phyloP scores from a whole-genome alignment of 805 yeast species.

The Saturnispora saitoi region DNA sequence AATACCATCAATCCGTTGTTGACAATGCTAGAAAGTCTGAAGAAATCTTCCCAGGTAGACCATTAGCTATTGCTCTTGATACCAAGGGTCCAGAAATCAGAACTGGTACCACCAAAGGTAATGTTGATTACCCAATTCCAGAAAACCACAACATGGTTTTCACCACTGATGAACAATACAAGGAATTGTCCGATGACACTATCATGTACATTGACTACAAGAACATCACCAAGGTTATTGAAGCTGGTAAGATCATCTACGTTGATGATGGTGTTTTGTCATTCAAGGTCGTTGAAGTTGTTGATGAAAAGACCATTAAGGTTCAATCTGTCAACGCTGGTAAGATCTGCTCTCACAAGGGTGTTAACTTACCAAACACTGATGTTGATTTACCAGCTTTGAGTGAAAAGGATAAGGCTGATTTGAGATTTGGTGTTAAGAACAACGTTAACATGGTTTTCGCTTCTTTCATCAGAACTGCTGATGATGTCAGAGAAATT shows the following conservation, averaged over 20 bases:
- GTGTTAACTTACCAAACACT: constrained; percentile 98
- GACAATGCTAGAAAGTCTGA: constrained; percentile 96
- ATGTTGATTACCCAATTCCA: constrained; percentile 71
- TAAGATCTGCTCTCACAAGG: constrained; percentile 94
- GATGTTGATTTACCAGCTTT: constrained; percentile 98
- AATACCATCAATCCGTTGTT: constrained; percentile 93
- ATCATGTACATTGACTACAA: constrained; percentile 88
- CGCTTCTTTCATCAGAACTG: constrained; percentile 96
- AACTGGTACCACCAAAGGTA: constrained; percentile 87
- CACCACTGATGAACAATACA: constrained; percentile 81
- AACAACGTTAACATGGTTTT: constrained; percentile 97
- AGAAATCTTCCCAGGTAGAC: constrained; percentile 86
- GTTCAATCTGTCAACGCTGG: constrained; percentile 91
- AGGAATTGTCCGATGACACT: constrained; percentile 63
- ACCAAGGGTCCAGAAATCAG: constrained; percentile 99
- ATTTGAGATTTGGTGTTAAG: constrained; percentile 91
- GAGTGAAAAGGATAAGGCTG: constrained; percentile 91
- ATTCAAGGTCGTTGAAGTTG: constrained; percentile 80
- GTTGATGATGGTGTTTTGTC: constrained; percentile 97
- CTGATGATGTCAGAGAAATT: constrained; percentile 80
- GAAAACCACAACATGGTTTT: constrained; percentile 87
- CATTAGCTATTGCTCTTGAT: constrained; percentile 95
- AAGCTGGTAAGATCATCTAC: constrained; percentile 81
- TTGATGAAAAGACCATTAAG: constrained; percentile 72
- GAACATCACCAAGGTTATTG: constrained; percentile 92